These are phyloP conservation scores for Yamadazyma scolyti DNA, from an alignment of 805 yeast species.

Conservation along the genomic window DNA sequence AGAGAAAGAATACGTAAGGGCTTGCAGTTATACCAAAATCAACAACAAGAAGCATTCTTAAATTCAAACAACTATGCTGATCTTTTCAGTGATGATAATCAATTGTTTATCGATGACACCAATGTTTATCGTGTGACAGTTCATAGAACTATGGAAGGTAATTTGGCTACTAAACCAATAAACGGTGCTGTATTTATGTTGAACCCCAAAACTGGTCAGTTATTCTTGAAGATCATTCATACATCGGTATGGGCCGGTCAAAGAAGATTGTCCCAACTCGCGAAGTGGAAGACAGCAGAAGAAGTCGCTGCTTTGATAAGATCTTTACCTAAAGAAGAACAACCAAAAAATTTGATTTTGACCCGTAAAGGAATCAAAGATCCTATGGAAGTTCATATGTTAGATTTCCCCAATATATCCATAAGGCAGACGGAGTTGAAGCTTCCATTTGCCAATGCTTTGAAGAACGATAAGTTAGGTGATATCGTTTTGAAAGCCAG, in stretches of 20 bases:
- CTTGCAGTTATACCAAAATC: conserved; percentile 87
- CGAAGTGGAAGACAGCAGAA: conserved; percentile 98
- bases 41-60: conserved; percentile 87
- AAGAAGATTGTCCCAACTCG: conserved; percentile 84
- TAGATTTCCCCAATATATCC: conserved; percentile 90
- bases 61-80: conserved; percentile 90
- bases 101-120: conserved; percentile 87
- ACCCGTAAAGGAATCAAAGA: conserved; percentile 89
- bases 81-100: conserved; percentile 76
- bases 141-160: conserved; percentile 90
- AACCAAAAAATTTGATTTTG: conserved; percentile 87
- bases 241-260: conserved; percentile 98
- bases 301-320: conserved; percentile 90
- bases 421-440: conserved; percentile 86
- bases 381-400: conserved; percentile 94
- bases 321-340: conserved; percentile 88
- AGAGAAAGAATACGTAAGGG: conserved; percentile 95
- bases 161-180: conserved; percentile 84
- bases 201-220: conserved; percentile 87
- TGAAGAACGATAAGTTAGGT: conserved; percentile 75
- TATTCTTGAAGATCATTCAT: conserved; percentile 85
- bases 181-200: conserved; percentile 90
- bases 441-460: conserved; percentile 83
- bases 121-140: conserved; percentile 91
- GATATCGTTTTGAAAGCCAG: conserved; percentile 80